Evolutionary conservation across 2,329 filamentous ascomycete species (phyloP), one percentile per base, ranked within the genome.

Genomic region (Verticillium longisporum): DNA sequence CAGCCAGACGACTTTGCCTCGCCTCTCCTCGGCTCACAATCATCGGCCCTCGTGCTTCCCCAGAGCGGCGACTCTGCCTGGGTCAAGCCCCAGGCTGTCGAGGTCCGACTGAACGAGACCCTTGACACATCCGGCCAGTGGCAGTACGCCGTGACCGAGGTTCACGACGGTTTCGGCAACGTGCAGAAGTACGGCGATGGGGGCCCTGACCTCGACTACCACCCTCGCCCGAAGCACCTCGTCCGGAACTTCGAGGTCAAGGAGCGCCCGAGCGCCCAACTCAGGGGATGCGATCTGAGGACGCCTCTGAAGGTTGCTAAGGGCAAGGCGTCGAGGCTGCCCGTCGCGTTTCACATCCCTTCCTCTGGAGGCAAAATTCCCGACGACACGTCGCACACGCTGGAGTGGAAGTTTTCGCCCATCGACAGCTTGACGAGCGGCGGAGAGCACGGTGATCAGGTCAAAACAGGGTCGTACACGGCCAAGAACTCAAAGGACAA

Each of bases 91-190:
- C 88, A 90, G 61, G 88, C 79, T 50, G 87, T 99, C 38, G 83
- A 83, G 10, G 91, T 99, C 21, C 87, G 91, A 4, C 78, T 99
- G 61, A 98, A 97, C 70, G 96, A 99, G 74, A 93, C 93, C 5
- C 86, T 99, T 77, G 86, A 85, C 57, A 82, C 82, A 6, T 84
- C 89, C 58, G 95, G 94, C 15, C 83, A 87, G 59, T 98, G 94
- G 93, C 82, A 89, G 63, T 99, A 98, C 71, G 88, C 89, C 1
- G 87, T 99, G 59, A 91, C 97, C 67, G 91, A 97, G 73, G 91
- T 99, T 9, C 87, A 91, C 62, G 95, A 99, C 77, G 94, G 87
- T 2, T 89, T 93, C 66, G 93, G 93, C 56, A 99, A 99, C 68
- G 77, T 89, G 41, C 88, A 93, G 62, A 89, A 87, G 65, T 99